Evolutionary conservation across 805 yeast genomes (phyloP), one percentile per base, ranked within the genome.

Genomic region (Hanseniaspora pseudoguilliermondii): DNA sequence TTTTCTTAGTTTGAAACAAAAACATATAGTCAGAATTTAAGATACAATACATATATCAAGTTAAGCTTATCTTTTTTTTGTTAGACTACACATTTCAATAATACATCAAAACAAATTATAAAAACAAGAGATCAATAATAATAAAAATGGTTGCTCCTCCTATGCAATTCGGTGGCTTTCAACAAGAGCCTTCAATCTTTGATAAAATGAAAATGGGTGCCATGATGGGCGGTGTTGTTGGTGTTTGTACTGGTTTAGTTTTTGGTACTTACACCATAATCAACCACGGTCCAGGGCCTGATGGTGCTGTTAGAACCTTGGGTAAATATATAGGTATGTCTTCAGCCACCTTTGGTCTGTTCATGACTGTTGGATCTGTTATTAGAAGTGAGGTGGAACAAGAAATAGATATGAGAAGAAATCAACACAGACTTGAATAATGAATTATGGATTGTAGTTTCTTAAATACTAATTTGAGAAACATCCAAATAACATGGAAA

Each of bases 121-220:
- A 11, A 47, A 16, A 34, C 11, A 36, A 23, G 8, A n/a, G n/a
- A 39, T 20, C 25, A 10, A n/a, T 23, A 47, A 43, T 40, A 27
- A 32, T 1, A 29, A 41, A 3, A 32, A 49, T 40, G 50, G 43
- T 50, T 21, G 29, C 68, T 72, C 71, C 73, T 54, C 89, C 89
- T 68, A 83, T 81, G 61, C 86, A 77, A 68, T 85, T 82, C 70
- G 76, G 78, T 59, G 84, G 81, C 66, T 73, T 70, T 40, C 71
- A 69, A 57, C 81, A 76, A 61, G 82, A 81, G 63, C 95, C 95
- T 57, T 84, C 96, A 49, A 82, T 84, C 71, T 88, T 90, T 73
- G 96, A 93, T 57, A 93, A 93, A 74, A 86, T 93, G 80, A 93
- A 93, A 73, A 93, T 93, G 97, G 99, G 99, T 55, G 83, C 89